Conservation (phyloP, 805 yeast genomes). For the Saccharomyces cerevisiae region DNA sequence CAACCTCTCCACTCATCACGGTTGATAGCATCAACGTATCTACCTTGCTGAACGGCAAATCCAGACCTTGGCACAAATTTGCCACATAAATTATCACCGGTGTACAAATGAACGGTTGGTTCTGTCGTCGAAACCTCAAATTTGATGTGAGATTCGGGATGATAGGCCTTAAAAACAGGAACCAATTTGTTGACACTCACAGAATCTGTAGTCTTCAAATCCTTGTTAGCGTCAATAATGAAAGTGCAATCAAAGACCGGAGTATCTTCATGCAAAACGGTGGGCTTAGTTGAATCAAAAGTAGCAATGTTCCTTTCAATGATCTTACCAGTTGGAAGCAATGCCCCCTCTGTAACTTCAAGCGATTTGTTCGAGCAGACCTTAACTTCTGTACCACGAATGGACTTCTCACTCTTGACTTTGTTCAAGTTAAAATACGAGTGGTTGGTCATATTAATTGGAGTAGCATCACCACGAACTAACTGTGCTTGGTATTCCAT, state of each 20-base stretch:
- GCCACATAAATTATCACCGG: constrained; percentile 44
- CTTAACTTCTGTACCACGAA: constrained; percentile 34
- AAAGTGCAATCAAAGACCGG: constrained; percentile 42
- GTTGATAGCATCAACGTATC: constrained; percentile 50
- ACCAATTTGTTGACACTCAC: constrained; percentile 36
- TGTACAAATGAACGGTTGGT: constrained; percentile 58
- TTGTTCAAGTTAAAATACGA: constrained; percentile 47
- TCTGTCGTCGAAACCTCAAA: constrained; percentile 49
- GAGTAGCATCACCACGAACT: constrained; percentile 35
- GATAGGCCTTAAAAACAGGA: constrained; percentile 36
- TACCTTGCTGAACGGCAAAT: constrained; percentile 54
- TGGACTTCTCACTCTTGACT: constrained; percentile 21
- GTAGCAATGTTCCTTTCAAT: constrained; percentile 21
- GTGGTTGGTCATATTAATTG: constrained; percentile 55
- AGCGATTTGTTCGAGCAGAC: constrained; percentile 35
- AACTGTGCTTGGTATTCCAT: constrained; percentile 38
- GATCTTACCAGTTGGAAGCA: constrained; percentile 41
- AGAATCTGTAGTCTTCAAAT: constrained; percentile 30
- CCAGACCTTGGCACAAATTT: constrained; percentile 39
- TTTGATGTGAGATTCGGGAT: constrained; percentile 38
- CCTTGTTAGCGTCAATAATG: constrained; percentile 29
- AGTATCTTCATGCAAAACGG: constrained; percentile 24
- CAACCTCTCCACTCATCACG: constrained; percentile 38
- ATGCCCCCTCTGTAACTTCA: constrained; percentile 34
- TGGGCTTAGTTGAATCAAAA: constrained; percentile 19